Base-by-base conservation (phyloP, 371 early-diverging fungal genomes). In the Basidiobolus meristosporus region DNA sequence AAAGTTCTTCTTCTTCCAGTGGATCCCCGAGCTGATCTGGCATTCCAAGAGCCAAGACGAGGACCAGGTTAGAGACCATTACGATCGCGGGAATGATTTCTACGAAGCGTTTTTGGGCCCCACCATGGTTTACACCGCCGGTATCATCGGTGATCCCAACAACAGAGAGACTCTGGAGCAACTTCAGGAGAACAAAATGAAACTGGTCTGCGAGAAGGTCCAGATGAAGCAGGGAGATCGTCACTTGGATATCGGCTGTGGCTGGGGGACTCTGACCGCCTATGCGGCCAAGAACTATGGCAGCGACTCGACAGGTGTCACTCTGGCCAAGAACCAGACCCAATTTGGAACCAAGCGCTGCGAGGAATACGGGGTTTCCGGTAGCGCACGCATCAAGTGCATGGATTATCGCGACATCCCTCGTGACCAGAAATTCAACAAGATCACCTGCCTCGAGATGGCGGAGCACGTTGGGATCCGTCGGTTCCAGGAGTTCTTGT, bases 341-440 rank as follows among this genome's bases (percentile, higher is more conserved):
- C 77, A 70, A 10, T 92, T 77, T 51, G 90, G 87, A 49, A 79
- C 72, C 52, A 70, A 73, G 52, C 80, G 82, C 44, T 83, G 89
- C 44, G 64, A 69, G 43, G 81, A 82, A 31, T 76, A 71, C 57
- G 87, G 85, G 43, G 85, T 90, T 41, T 70, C 60, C 41, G 55
- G 56, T 20, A 62, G 63, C 38, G 68, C 73, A 48, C 92, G 85
- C 42, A 60, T 71, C 26, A 68, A 93, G 45, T 54, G 81, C 50
- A 82, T 83, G 69, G 82, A 78, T 77, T 93, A 96, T 58, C 93
- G 92, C 72, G 82, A 93, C 59, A 92, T 92, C 57, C 90, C 90
- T 54, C 90, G 92, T 38, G 61, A 68, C 44, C 55, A 65, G 28
- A 87, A 82, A 56, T 96, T 73, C 70, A 68, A 92, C 70, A 88